Evolutionary conservation across 2,329 filamentous ascomycete genomes (phyloP).

Genomic region (Elsinoe australis): DNA sequence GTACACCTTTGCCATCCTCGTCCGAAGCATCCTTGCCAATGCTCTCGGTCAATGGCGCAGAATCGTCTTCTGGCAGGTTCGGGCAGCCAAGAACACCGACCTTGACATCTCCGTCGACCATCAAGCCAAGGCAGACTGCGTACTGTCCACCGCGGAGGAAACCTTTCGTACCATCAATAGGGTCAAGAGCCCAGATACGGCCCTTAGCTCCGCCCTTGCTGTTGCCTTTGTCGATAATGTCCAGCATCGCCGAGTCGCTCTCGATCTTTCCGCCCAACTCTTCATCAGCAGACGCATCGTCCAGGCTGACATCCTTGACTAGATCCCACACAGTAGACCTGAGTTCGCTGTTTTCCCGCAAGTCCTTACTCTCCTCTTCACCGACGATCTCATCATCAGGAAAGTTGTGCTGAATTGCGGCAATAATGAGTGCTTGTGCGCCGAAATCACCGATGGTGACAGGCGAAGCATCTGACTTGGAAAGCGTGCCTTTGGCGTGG

Average conservation of each 20-base stretch:
- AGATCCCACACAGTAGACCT: constrained; percentile 76
- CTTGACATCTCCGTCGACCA: constrained; percentile 89
- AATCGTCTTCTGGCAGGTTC: constrained; percentile 84
- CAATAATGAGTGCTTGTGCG: constrained; percentile 91
- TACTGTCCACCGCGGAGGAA: constrained; percentile 96
- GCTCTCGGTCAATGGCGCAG: constrained; percentile 59
- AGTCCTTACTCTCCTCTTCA: constrained; percentile 81
- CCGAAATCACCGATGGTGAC: constrained; percentile 98
- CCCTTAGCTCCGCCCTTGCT: constrained; percentile 65
- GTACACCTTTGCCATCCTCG: constrained; percentile 68
- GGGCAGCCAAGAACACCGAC: constrained; percentile 93
- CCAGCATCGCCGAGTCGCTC: constrained; percentile 56
- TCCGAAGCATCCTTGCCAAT: constrained; percentile 69
- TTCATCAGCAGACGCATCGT: constrained; percentile 56
- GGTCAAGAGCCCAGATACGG: constrained; percentile 92
- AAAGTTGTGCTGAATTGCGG: constrained; percentile 81
- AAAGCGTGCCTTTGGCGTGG: constrained; percentile 87
- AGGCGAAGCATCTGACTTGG: constrained; percentile 91
- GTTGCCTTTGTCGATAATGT: constrained; percentile 52
- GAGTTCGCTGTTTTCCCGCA: constrained; percentile 63
- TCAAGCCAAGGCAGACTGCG: constrained; percentile 83
- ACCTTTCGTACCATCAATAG: constrained; percentile 95
- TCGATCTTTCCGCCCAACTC: constrained; percentile 62
- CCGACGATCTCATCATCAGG: constrained; percentile 85
- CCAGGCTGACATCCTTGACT: constrained; percentile 63